phyloP scores from a whole-genome alignment of 805 yeast genomes.

The Metschnikowia lachancei region DNA sequence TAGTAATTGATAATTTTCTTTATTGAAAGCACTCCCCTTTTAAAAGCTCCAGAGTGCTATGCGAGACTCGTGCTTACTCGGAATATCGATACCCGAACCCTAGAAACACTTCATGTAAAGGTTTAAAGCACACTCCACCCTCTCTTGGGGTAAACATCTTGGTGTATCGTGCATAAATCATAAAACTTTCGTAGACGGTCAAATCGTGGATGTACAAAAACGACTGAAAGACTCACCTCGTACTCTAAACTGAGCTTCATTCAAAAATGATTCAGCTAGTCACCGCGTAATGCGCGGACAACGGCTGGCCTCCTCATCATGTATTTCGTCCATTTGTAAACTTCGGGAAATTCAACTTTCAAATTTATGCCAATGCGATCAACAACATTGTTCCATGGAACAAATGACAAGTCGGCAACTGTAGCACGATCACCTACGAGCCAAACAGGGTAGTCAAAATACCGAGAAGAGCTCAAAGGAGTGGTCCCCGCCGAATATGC shows the following conservation, averaged over 20 bases:
- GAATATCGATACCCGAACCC: neutral
- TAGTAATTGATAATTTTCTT: neutral
- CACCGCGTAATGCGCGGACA: constrained; percentile 78
- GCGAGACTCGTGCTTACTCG: neutral
- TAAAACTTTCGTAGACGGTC: neutral
- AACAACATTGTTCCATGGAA: constrained; percentile 96
- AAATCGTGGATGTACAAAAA: neutral
- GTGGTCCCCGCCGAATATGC: constrained; percentile 86
- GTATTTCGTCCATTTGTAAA: constrained; percentile 90
- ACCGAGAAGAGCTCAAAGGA: constrained; percentile 78
- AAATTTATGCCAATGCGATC: constrained; percentile 88
- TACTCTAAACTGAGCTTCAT: neutral
- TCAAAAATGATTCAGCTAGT: constrained; percentile 22
- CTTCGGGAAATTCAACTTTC: constrained; percentile 88
- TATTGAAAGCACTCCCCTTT: neutral
- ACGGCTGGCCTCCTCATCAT: constrained; percentile 97
- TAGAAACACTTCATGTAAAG: neutral
- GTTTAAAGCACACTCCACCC: neutral
- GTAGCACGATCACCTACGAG: constrained; percentile 78
- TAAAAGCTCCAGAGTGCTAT: neutral
- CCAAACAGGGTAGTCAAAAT: constrained; percentile 94
- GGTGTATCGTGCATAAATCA: neutral
- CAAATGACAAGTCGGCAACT: constrained; percentile 88
- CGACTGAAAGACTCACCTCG: neutral
- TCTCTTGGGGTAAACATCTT: neutral